A percentile compares a stretch with the other conserved stretches of the same genome.
These are phyloP conservation scores for Galerina marginata DNA, from an alignment of 768 basidiomycete species.

Conservation along the genomic window DNA sequence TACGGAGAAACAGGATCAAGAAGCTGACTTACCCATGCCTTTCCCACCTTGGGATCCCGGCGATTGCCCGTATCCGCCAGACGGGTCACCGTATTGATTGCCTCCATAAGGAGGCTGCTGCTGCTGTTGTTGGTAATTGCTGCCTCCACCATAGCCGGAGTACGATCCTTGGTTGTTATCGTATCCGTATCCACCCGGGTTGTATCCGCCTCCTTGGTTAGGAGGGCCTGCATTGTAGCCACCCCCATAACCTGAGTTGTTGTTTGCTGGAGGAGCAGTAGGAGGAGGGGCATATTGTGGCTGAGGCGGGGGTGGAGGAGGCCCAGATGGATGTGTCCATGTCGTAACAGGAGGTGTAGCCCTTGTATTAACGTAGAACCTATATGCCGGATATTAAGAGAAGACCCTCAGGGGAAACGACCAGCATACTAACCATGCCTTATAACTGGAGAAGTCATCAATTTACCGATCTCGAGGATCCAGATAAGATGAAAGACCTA, in stretches of 20 bases:
- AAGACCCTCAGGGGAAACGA: background rate
- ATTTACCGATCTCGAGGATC: constrained; percentile 22
- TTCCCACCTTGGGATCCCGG: constrained; percentile 16
- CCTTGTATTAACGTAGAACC: constrained; percentile 80
- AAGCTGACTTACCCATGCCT: constrained; percentile 17
- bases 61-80: constrained; percentile 26
- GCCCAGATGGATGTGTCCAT: constrained; percentile 76
- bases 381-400: constrained; percentile 29
- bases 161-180: constrained; percentile 36
- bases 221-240: constrained; percentile 18
- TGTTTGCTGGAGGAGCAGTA: constrained; percentile 51
- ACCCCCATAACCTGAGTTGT: constrained; percentile 34
- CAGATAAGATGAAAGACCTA: constrained; percentile 42
- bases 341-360: constrained; percentile 65
- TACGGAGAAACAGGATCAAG: constrained; percentile 15
- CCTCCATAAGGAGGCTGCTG: constrained; percentile 17
- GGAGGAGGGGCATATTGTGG: constrained; percentile 44
- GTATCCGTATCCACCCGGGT: constrained; percentile 17
- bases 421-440: constrained; percentile 57
- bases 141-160: constrained; percentile 27
- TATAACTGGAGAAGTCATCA: constrained; percentile 44
- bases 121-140: constrained; percentile 19
- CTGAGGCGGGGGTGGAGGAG: constrained; percentile 46
- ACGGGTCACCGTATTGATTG: constrained; percentile 13
- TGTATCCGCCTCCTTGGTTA: constrained; percentile 7